Conservation (phyloP, 257 asterid species). For the Solanum rostratum region DNA sequence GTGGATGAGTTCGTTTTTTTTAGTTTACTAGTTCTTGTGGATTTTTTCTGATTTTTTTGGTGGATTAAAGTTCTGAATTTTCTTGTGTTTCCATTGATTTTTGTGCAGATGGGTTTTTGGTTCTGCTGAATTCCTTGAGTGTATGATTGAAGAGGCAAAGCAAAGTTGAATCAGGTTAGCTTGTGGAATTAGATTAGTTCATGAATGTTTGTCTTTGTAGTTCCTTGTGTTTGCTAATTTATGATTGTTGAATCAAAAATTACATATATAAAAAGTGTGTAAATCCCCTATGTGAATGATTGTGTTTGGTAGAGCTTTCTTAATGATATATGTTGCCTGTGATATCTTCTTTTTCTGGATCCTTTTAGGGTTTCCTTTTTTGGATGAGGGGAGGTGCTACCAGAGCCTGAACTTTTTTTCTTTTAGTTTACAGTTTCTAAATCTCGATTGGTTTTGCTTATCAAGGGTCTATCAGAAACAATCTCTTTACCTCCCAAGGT, state of each 20-base stretch:
- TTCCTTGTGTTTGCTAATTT: not conserved
- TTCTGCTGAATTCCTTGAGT: not conserved
- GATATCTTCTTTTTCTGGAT: not conserved
- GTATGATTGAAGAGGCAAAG: not conserved
- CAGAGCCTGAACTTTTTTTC: not conserved
- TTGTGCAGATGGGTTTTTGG: not conserved
- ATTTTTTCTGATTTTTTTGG: not conserved
- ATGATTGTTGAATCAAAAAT: not conserved
- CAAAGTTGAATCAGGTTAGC: not conserved
- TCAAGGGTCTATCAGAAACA: not conserved
- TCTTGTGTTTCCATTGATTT: not conserved
- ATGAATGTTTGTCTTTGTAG: not conserved
- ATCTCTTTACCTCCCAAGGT: not conserved
- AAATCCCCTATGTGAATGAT: not conserved
- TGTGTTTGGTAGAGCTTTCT: not conserved
- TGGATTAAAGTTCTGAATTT: not conserved
- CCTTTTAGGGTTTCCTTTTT: not conserved
- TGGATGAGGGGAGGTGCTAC: not conserved
- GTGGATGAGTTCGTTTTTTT: not conserved
- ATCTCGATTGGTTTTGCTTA: not conserved
- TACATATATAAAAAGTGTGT: not conserved
- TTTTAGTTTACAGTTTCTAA: not conserved
- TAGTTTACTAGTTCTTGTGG: not conserved
- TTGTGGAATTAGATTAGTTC: not conserved
- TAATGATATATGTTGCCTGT: not conserved